phyloP scores from a whole-genome alignment of 2,329 filamentous ascomycete genomes.

The Cladophialophora chaetospira region DNA sequence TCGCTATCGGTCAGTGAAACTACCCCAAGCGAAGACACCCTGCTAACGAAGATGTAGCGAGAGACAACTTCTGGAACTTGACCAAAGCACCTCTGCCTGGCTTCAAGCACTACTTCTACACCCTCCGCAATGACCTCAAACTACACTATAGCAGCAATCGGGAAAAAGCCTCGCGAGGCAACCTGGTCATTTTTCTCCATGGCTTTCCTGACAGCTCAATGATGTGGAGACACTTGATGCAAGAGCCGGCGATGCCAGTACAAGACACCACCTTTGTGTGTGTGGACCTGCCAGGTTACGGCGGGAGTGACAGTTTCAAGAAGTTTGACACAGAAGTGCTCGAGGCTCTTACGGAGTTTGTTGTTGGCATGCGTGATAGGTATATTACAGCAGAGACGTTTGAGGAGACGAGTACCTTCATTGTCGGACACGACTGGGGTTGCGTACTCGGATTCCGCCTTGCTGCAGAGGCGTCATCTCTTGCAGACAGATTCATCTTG shows the following conservation, averaged over 20 bases:
- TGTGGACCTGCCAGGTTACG: slow-evolving; percentile 61
- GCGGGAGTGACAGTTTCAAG: slow-evolving; percentile 56
- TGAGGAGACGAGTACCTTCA: slow-evolving; percentile 41
- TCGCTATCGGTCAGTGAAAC: slow-evolving; percentile 42
- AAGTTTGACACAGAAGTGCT: slow-evolving; percentile 55
- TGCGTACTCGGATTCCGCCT: slow-evolving; percentile 56
- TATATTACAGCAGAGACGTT: slow-evolving; percentile 42
- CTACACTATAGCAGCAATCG: slow-evolving; percentile 58
- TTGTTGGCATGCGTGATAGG: slow-evolving; percentile 52
- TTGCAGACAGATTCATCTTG: slow-evolving; percentile 59
- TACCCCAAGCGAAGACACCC: neutral
- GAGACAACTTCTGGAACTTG: slow-evolving; percentile 57
- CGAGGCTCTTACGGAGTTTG: slow-evolving; percentile 56
- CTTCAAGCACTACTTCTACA: slow-evolving; percentile 55
- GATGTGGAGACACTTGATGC: slow-evolving; percentile 55
- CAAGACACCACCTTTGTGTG: slow-evolving; percentile 52
- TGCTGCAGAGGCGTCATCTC: slow-evolving; percentile 58
- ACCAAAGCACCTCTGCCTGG: slow-evolving; percentile 44
- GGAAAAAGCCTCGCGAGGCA: slow-evolving; percentile 32
- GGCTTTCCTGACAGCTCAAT: slow-evolving; percentile 62
- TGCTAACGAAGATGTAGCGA: slow-evolving; percentile 42
- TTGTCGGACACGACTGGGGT: slow-evolving; percentile 60
- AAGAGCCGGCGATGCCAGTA: slow-evolving; percentile 42
- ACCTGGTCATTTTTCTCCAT: slow-evolving; percentile 58
- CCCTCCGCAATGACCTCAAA: slow-evolving; percentile 50